Base-by-base conservation (phyloP, 768 basidiomycete genomes). In the Nevesoporus exiguus region DNA sequence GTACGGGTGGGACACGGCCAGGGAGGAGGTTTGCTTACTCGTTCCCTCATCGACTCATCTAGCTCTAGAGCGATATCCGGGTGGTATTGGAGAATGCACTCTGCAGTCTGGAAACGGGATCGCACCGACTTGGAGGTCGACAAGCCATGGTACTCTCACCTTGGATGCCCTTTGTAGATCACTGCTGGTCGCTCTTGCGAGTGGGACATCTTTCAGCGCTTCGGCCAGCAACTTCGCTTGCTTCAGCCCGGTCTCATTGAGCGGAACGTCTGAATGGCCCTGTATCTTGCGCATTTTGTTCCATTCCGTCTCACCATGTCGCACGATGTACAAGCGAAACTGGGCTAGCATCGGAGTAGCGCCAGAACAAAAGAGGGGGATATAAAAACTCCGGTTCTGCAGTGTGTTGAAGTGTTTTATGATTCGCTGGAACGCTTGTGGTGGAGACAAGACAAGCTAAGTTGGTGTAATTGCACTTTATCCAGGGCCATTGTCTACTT, bases 291-390 rank as follows among this genome's bases (percentile, higher is more conserved):
- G 73, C 7, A 72, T 69, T 49, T 75, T 71, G 68, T 91, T 91
- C 63, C 79, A 83, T 39, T 82, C 77, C 24, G 90, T 92, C 74
- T 92, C 88, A 19, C 88, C 90, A 60, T 92, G 90, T 40, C 90
- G 82, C 46, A 90, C 77, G 57, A 90, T 71, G 65, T 85, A 88
- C 43, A 90, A 59, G 49, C 75, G 74, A 24, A 77, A 76, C 25
- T 73, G 62, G 50, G 65, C 54, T 65, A 73, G 55, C 59, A 70
- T 65, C 37, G 51, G 24, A 47, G 14, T 39, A 3, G n/a, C n/a
- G 29, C 30, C 31, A 10, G 39, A 39, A 24, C 40, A 31, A 24
- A 36, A 17, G 34, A 36, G 15, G 34, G 8, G 31, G 13, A 14
- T 7, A 33, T 14, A 27, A 34, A 37, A 11, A n/a, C 3, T 9